Percentiles rank a stretch among this genome's conserved stretches.
phyloP scores from a whole-genome alignment of 352 stramenopile genomes.

The Blastocystis sp. region DNA sequence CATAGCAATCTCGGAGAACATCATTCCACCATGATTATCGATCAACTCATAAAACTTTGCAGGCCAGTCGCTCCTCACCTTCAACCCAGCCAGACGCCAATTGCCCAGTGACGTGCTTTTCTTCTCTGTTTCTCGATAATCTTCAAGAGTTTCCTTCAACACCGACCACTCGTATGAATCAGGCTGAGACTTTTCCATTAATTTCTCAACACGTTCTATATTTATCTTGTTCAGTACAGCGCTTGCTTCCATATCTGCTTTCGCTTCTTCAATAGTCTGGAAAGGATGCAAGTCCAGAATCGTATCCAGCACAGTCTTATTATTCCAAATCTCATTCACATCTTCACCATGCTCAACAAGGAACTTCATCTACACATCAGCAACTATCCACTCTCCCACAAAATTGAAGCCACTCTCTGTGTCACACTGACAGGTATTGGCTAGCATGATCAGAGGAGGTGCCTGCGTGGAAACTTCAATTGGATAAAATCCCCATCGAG shows the following conservation, averaged over 20 bases:
- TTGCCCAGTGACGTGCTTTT: too few species aligned
- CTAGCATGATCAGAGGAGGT: neutral
- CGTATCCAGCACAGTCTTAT: conserved; percentile 8
- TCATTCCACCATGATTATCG: conserved; percentile 21
- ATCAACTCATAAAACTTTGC: neutral
- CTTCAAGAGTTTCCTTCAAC: neutral
- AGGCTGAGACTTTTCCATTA: neutral
- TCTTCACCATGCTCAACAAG: conserved; percentile 4
- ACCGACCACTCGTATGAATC: neutral
- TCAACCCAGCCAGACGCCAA: neutral
- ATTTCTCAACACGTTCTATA: neutral
- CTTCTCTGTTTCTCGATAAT: neutral
- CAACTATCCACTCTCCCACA: neutral
- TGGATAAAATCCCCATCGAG: neutral
- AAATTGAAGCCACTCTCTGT: neutral
- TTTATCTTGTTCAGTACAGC: neutral
- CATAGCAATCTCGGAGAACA: neutral
- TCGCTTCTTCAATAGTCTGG: neutral
- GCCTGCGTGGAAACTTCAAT: neutral
- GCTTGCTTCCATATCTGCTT: neutral
- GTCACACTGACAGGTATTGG: neutral
- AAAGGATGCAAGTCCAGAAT: neutral
- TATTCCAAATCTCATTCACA: conserved; percentile 13
- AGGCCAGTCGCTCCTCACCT: neutral
- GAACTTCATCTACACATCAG: neutral